Conservation (phyloP, 2,329 filamentous ascomycete genomes). For the Didymella pomorum region DNA sequence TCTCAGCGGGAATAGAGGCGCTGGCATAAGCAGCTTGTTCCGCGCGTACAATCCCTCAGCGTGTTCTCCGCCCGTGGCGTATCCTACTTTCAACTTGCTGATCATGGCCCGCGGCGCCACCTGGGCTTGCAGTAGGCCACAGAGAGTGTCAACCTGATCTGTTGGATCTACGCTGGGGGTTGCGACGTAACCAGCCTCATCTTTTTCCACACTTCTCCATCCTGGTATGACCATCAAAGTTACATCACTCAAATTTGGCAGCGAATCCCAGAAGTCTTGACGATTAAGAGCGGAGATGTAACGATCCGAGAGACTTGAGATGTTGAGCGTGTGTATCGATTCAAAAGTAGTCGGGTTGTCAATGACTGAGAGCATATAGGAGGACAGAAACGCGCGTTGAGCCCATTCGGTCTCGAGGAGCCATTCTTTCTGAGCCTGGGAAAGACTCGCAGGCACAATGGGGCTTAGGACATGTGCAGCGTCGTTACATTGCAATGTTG, state of each 20-base stretch:
- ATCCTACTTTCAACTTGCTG: constrained; percentile 69
- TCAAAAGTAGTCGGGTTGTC: constrained; percentile 65
- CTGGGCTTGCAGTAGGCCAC: constrained; percentile 60
- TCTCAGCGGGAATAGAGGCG: constrained; percentile 58
- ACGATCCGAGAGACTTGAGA: constrained; percentile 70
- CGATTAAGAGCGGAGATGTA: constrained; percentile 65
- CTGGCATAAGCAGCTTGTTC: constrained; percentile 69
- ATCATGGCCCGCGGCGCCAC: constrained; percentile 61
- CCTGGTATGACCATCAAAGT: constrained; percentile 70
- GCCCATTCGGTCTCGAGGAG: constrained; percentile 73
- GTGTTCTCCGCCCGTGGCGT: constrained; percentile 72
- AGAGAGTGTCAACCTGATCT: constrained; percentile 61
- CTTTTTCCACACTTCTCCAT: constrained; percentile 67
- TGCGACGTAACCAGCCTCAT: constrained; percentile 60
- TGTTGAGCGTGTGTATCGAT: constrained; percentile 65
- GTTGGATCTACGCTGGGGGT: constrained; percentile 61
- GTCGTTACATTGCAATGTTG: constrained; percentile 29
- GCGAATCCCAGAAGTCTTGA: constrained; percentile 67
- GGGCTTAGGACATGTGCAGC: constrained; percentile 38
- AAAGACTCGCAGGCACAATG: constrained; percentile 65
- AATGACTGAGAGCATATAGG: constrained; percentile 70
- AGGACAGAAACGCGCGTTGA: constrained; percentile 72
- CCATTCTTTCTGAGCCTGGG: constrained; percentile 71
- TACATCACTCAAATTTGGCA: constrained; percentile 64
- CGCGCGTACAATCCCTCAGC: constrained; percentile 68